Percentiles rank a stretch among this genome's conserved stretches.
These are phyloP conservation scores for Aspergillus ellipticus DNA, from an alignment of 495 filamentous ascomycete genomes.

Conservation along the genomic window DNA sequence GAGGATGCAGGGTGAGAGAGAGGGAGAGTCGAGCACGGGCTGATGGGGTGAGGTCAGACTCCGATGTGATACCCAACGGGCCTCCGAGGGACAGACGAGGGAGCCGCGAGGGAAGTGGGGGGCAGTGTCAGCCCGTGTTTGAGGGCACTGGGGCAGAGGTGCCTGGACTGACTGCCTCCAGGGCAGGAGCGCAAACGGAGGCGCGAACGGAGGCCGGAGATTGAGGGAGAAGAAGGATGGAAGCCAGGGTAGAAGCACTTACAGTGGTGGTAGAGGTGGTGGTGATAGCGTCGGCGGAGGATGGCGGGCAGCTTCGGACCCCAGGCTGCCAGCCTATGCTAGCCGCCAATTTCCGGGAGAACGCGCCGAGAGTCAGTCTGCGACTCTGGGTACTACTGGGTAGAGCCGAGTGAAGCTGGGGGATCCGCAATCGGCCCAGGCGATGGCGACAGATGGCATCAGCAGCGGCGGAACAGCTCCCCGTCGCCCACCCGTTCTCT, in stretches of 20 bases:
- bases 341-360: background rate
- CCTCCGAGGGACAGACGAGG: background rate
- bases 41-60: background rate
- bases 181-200: too few relatives aligned
- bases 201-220: background rate
- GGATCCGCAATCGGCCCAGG: conserved; percentile 13
- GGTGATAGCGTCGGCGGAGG: background rate
- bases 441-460: conserved; percentile 19
- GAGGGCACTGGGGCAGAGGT: too few relatives aligned
- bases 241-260: background rate
- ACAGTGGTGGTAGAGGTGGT: background rate
- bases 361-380: too few relatives aligned
- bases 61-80: background rate
- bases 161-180: too few relatives aligned
- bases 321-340: background rate
- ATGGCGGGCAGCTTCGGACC: background rate
- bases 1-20: background rate
- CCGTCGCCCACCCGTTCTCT: background rate
- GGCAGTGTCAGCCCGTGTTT: background rate
- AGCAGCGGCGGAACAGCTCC: background rate
- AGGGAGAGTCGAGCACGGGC: background rate
- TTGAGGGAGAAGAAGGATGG: background rate
- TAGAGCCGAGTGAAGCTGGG: background rate
- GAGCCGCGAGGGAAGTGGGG: background rate
- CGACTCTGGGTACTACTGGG: too few relatives aligned